Evolutionary conservation across 2,329 filamentous ascomycete genomes (phyloP).

Genomic region (Fonsecaea nubica): DNA sequence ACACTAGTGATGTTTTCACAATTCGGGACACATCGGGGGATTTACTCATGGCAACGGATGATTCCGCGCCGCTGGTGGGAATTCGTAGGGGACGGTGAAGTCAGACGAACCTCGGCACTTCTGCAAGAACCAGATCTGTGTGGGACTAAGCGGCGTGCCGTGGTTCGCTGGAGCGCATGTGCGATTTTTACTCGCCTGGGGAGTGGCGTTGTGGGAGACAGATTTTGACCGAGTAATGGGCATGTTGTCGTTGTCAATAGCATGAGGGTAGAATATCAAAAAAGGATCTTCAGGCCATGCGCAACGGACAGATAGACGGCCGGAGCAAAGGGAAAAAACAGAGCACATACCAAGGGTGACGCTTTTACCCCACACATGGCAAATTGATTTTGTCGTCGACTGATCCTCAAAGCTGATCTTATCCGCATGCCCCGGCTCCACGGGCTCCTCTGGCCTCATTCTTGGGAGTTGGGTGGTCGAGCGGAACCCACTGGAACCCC

Average conservation of each 20-base stretch:
- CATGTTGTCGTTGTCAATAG: background rate
- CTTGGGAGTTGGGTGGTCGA: slow-evolving; percentile 3
- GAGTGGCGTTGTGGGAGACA: background rate
- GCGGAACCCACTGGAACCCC: slow-evolving; percentile 11
- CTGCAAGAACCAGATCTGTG: background rate
- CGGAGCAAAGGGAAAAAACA: slow-evolving; percentile 15
- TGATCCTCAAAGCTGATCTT: slow-evolving; percentile 18
- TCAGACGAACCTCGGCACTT: slow-evolving; percentile 5
- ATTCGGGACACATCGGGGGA: background rate
- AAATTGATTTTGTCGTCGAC: slow-evolving; percentile 10
- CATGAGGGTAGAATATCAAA: background rate
- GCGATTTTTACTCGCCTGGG: background rate
- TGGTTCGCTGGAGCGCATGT: background rate
- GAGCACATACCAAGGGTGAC: background rate
- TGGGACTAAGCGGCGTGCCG: background rate
- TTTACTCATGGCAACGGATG: background rate
- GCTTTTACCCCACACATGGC: slow-evolving; percentile 16
- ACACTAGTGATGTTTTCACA: background rate
- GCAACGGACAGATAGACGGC: background rate
- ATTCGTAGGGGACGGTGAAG: background rate
- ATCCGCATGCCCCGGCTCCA: slow-evolving; percentile 19
- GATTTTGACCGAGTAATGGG: background rate
- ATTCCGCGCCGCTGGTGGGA: background rate
- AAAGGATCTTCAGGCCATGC: background rate
- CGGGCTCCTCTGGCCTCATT: background rate